phyloP scores from a whole-genome alignment of 257 asterid species.

The Capsicum chinense region DNA sequence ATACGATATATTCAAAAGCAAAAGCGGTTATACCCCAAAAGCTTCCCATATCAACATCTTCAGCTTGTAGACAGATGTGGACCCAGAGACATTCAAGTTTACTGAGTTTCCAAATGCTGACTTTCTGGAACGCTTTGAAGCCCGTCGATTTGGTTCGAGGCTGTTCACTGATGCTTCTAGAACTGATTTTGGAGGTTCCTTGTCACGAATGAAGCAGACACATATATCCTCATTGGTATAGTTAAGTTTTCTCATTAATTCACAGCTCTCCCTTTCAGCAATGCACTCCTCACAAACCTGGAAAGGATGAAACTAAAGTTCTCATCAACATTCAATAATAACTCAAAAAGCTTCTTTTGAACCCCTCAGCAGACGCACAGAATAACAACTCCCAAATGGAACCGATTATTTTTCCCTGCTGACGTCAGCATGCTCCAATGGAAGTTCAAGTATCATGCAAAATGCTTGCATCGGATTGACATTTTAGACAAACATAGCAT shows the following conservation, averaged over 20 bases:
- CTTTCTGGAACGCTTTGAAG: conserved; percentile 93
- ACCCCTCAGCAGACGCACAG: conserved; percentile 4
- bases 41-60: conserved; percentile 99
- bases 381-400: background rate
- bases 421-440: conserved; percentile 14
- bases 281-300: conserved; percentile 98
- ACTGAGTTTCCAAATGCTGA: conserved; percentile 80
- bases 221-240: conserved; percentile 86
- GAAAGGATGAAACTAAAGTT: conserved; percentile 12
- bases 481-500: conserved; percentile 20
- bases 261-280: conserved; percentile 89
- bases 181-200: conserved; percentile 94
- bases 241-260: conserved; percentile 82
- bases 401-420: conserved; percentile 11
- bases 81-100: conserved; percentile 80
- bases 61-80: conserved; percentile 88
- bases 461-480: conserved; percentile 4
- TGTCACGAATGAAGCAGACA: conserved; percentile 81
- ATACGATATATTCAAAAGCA: background rate
- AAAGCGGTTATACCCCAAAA: conserved; percentile 74
- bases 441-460: conserved; percentile 6
- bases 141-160: conserved; percentile 77
- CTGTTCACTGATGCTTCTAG: conserved; percentile 76
- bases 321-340: conserved; percentile 9
- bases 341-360: conserved; percentile 20